These are phyloP conservation scores for Drechslerella coelobrocha DNA, from an alignment of 2,329 filamentous ascomycete genomes.

Conservation along the genomic window DNA sequence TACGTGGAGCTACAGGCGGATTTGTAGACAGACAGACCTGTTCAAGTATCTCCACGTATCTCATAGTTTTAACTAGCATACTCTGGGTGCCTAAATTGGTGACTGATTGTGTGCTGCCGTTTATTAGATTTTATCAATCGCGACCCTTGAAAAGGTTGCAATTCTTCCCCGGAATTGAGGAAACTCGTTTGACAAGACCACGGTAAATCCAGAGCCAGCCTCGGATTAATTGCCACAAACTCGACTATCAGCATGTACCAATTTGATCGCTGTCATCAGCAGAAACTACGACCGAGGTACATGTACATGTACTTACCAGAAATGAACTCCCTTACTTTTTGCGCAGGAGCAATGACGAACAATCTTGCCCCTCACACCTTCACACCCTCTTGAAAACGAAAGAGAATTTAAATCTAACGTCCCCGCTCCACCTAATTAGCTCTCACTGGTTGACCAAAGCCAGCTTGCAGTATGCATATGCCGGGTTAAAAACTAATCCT, in stretches of 20 bases:
- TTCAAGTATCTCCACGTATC: constrained; percentile 2
- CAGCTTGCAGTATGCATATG: constrained; percentile 24
- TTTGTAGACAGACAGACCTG: background rate
- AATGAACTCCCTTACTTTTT: background rate
- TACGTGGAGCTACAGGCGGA: constrained; percentile 1
- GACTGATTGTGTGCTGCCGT: too few species aligned
- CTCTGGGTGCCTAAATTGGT: background rate
- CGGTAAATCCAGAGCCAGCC: constrained; percentile 5
- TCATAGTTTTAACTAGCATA: background rate
- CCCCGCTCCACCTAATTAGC: constrained; percentile 13
- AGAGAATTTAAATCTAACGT: constrained; percentile 48
- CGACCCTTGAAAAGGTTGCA: background rate
- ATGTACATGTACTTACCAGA: background rate
- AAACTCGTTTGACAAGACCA: background rate
- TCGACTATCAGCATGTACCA: background rate
- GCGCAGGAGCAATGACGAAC: constrained; percentile 20
- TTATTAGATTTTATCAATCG: background rate
- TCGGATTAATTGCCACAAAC: constrained; percentile 50
- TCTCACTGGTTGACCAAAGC: constrained; percentile 3
- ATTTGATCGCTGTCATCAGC: constrained; percentile 6
- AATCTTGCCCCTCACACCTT: constrained; percentile 40
- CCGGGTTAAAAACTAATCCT: constrained; percentile 18
- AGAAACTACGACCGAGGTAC: constrained; percentile 32
- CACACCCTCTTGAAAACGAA: constrained; percentile 34
- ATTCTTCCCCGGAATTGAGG: constrained; percentile 3